Evolutionary conservation across 1,284 basidiomycete species (phyloP).

Genomic region (Boletus chippewaensis): DNA sequence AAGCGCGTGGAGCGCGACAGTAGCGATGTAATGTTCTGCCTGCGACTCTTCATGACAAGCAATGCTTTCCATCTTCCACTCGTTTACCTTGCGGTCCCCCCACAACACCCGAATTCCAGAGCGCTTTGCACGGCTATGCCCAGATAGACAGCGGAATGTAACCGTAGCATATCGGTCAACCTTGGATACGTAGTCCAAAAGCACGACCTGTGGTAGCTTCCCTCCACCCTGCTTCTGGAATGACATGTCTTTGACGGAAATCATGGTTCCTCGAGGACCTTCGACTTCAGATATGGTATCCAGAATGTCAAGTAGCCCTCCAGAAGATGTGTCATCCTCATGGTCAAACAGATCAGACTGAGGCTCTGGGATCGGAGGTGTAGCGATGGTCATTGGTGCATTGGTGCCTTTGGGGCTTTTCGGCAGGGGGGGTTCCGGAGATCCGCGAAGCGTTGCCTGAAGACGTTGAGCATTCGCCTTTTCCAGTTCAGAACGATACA

Average conservation of each 20-base stretch:
- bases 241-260: conserved; percentile 68
- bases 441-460: conserved; percentile 49
- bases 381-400: conserved; percentile 1
- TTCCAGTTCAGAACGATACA: conserved; percentile 52
- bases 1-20: conserved; percentile 76
- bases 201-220: conserved; percentile 62
- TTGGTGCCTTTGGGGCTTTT: background rate
- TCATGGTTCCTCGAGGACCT: conserved; percentile 47
- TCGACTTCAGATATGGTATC: conserved; percentile 56
- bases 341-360: conserved; percentile 45
- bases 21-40: conserved; percentile 89
- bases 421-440: conserved; percentile 1
- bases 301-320: conserved; percentile 73
- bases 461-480: conserved; percentile 47
- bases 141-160: conserved; percentile 60
- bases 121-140: conserved; percentile 63
- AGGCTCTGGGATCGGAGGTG: background rate
- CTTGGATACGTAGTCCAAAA: conserved; percentile 62
- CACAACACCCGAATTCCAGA: conserved; percentile 68
- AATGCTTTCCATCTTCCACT: conserved; percentile 81
- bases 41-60: conserved; percentile 76
- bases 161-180: conserved; percentile 70
- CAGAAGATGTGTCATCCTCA: conserved; percentile 45
- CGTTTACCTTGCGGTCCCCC: conserved; percentile 54
- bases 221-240: conserved; percentile 79